These are phyloP conservation scores for Rhododendron kiyosumense DNA, from an alignment of 148 eudicot species.

Conservation along the genomic window DNA sequence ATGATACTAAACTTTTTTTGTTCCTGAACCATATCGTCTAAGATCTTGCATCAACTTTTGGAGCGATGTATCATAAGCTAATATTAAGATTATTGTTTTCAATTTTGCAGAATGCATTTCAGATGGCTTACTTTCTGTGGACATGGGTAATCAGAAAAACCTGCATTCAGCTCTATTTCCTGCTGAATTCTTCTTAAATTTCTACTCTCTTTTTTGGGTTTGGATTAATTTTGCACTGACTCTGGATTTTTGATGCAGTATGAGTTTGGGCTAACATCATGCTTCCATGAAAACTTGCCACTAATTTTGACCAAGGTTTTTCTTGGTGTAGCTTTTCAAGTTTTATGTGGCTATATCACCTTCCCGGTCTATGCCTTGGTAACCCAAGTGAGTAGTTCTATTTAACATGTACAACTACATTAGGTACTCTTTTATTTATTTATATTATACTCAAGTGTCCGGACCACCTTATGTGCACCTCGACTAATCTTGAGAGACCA, in stretches of 20 bases:
- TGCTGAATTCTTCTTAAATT: background rate
- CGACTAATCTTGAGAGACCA: no score
- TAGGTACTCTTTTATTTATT: background rate
- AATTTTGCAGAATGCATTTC: conserved; percentile 15
- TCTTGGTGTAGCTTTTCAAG: conserved; percentile 9
- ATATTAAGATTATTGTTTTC: background rate
- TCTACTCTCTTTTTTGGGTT: background rate
- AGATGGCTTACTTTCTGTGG: conserved; percentile 21
- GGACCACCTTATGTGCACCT: no score
- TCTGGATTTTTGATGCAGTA: background rate
- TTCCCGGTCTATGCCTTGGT: conserved; percentile 17
- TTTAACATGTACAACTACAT: background rate
- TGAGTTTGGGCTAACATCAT: conserved; percentile 16
- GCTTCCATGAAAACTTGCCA: conserved; percentile 14
- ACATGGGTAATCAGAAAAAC: conserved; percentile 5
- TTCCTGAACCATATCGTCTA: background rate
- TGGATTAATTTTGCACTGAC: background rate
- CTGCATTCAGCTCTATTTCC: background rate
- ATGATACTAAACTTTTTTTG: no score
- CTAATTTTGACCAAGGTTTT: conserved; percentile 11
- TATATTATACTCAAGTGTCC: no score
- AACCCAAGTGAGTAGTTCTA: conserved; percentile 11
- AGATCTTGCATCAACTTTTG: background rate
- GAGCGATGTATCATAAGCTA: background rate
- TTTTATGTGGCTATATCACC: conserved; percentile 16